A percentile compares a stretch with the other conserved stretches of the same genome.
Evolutionary conservation across 2,329 filamentous ascomycete species (phyloP).

Genomic region (Neonectria coccinea): DNA sequence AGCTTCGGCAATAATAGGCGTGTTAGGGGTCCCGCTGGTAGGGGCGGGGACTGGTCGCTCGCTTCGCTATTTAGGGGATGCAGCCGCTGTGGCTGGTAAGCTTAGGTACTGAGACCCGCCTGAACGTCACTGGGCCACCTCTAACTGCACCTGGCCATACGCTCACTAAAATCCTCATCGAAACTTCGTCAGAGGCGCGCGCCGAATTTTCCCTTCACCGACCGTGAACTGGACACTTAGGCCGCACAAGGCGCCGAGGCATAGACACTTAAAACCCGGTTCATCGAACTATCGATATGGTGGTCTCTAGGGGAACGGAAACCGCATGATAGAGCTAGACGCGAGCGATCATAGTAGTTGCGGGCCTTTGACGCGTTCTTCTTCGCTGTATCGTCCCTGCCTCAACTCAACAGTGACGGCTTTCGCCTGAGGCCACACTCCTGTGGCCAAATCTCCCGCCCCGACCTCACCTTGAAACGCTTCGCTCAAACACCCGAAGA

Average conservation of each 20-base stretch:
- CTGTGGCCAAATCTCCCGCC: conserved; percentile 6
- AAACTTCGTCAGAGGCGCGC: conserved; percentile 4
- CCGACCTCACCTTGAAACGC: background rate
- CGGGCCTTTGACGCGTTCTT: conserved; percentile 5
- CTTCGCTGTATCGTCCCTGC: conserved; percentile 4
- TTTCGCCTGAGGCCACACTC: conserved; percentile 14
- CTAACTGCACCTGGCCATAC: conserved; percentile 3
- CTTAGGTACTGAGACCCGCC: conserved; percentile 18
- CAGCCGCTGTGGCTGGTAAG: conserved; percentile 44
- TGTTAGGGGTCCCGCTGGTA: background rate
- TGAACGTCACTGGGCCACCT: conserved; percentile 29
- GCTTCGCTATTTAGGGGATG: conserved; percentile 25
- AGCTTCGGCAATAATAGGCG: conserved; percentile 1
- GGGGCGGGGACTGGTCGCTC: conserved; percentile 16
- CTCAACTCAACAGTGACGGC: conserved; percentile 2
- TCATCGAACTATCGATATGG: background rate
- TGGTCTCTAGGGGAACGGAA: background rate
- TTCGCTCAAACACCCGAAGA: conserved; percentile 41
- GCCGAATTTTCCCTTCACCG: conserved; percentile 12
- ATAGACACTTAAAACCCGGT: background rate
- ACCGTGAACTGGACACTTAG: conserved; percentile 1
- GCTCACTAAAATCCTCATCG: conserved; percentile 30
- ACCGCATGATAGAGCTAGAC: conserved; percentile 6
- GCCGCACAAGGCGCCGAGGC: background rate
- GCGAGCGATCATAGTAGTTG: background rate